These are phyloP conservation scores for Fusarium sp. DNA, from an alignment of 2,329 filamentous ascomycete species.

Conservation along the genomic window DNA sequence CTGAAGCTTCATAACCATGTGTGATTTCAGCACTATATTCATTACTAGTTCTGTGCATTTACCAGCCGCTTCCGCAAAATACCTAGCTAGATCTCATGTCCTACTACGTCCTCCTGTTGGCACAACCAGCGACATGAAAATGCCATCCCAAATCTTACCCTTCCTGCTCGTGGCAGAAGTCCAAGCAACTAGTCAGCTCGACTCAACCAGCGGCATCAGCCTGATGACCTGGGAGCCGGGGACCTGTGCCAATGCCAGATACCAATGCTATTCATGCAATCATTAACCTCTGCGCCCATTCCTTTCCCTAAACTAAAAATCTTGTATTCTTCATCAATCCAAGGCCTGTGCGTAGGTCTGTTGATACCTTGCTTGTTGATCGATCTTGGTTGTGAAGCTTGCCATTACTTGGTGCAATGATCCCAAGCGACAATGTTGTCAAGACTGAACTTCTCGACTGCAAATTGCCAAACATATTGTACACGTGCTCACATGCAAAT, in stretches of 20 bases:
- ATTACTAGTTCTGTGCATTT: conserved; percentile 52
- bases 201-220: conserved; percentile 32
- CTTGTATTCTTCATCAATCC: conserved; percentile 33
- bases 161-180: conserved; percentile 23
- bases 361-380: conserved; percentile 18
- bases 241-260: conserved; percentile 51
- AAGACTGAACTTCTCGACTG: conserved; percentile 25
- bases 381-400: conserved; percentile 20
- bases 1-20: background rate
- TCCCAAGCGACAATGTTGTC: conserved; percentile 5
- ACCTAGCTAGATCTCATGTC: conserved; percentile 37
- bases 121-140: conserved; percentile 26
- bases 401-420: conserved; percentile 4
- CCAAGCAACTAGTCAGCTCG: conserved; percentile 19
- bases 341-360: conserved; percentile 28
- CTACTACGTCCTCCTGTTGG: conserved; percentile 22
- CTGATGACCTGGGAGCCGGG: conserved; percentile 38
- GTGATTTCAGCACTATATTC: conserved; percentile 49
- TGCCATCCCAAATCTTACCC: conserved; percentile 34
- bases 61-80: conserved; percentile 43
- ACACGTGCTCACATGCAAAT: conserved; percentile 59
- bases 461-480: conserved; percentile 51
- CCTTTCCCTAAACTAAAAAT: conserved; percentile 43
- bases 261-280: conserved; percentile 58
- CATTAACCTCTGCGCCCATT: conserved; percentile 53